These are phyloP conservation scores for Cyanidiococcus yangmingshanensis DNA, from an alignment of 23 red algal genomes.

Conservation along the genomic window DNA sequence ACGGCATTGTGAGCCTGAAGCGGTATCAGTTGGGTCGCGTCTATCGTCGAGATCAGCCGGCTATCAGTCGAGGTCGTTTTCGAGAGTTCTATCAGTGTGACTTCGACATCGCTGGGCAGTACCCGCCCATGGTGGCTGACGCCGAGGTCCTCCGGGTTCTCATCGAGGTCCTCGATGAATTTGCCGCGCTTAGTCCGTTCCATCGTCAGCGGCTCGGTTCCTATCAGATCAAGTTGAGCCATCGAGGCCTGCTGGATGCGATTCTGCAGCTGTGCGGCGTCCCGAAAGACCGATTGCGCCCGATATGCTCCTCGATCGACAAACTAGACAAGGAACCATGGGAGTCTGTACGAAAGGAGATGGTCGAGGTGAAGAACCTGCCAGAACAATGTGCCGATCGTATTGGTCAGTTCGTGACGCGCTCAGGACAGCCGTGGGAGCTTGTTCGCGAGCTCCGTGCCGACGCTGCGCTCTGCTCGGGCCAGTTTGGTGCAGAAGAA, in stretches of 20 bases:
- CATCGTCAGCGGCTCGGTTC: slow-evolving; percentile 38
- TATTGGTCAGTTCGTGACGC: slow-evolving; percentile 54
- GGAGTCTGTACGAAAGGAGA: slow-evolving; percentile 64
- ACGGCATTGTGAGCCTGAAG: slow-evolving; percentile 79
- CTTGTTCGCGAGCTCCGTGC: slow-evolving; percentile 42
- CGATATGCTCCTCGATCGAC: slow-evolving; percentile 87
- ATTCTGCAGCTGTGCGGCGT: slow-evolving; percentile 88
- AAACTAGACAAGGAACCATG: slow-evolving; percentile 92
- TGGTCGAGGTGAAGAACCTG: slow-evolving; percentile 79
- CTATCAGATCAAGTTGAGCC: slow-evolving; percentile 77
- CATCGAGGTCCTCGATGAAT: slow-evolving; percentile 73
- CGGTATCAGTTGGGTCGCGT: slow-evolving; percentile 90
- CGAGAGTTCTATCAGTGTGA: slow-evolving; percentile 99
- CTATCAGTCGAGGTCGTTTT: slow-evolving; percentile 83
- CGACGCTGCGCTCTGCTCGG: slow-evolving; percentile 26
- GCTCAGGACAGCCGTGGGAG: slow-evolving; percentile 32
- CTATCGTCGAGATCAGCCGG: slow-evolving; percentile 87
- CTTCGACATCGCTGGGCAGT: slow-evolving; percentile 93
- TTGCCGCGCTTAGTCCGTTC: slow-evolving; percentile 43
- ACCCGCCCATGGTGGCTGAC: slow-evolving; percentile 67
- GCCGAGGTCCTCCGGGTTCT: slow-evolving; percentile 84
- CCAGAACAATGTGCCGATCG: slow-evolving; percentile 41
- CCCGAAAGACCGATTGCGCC: slow-evolving; percentile 55
- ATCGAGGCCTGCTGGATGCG: slow-evolving; percentile 68
- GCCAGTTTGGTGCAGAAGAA: slow-evolving; percentile 21